These are phyloP conservation scores for Quercus cerris DNA, from an alignment of 306 rosid species.

Conservation along the genomic window DNA sequence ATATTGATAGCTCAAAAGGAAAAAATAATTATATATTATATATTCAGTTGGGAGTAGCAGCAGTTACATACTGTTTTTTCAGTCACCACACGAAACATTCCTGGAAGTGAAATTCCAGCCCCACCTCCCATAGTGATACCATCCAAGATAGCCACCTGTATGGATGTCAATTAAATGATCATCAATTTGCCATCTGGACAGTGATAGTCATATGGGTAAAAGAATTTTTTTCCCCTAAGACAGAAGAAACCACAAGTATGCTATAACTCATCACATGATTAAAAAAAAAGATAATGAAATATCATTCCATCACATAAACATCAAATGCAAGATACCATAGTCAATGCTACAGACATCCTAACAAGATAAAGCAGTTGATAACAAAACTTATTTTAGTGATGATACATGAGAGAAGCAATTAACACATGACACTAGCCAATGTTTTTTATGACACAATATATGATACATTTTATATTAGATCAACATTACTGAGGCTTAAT, in stretches of 20 bases:
- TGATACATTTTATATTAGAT: neutral
- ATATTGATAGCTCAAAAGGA: neutral
- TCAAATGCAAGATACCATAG: neutral
- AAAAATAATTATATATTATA: neutral
- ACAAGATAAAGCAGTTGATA: neutral
- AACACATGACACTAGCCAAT: neutral
- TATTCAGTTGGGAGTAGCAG: slow-evolving; percentile 2
- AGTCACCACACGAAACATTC: slow-evolving; percentile 82
- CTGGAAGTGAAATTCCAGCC: slow-evolving; percentile 88
- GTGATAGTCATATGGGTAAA: neutral
- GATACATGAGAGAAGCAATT: neutral
- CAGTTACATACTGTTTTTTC: slow-evolving; percentile 77
- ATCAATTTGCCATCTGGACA: neutral
- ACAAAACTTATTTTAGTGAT: neutral
- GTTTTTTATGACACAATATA: neutral
- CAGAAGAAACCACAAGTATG: neutral
- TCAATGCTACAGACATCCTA: neutral
- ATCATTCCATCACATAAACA: neutral
- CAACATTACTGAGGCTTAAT: neutral
- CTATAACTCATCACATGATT: neutral
- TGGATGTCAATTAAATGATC: slow-evolving; percentile 22
- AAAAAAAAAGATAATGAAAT: neutral
- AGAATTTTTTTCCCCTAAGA: neutral
- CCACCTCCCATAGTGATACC: slow-evolving; percentile 95
- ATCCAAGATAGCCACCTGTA: slow-evolving; percentile 81